These are phyloP conservation scores for Solanum chiquidenum DNA, from an alignment of 257 asterid species.

Conservation along the genomic window DNA sequence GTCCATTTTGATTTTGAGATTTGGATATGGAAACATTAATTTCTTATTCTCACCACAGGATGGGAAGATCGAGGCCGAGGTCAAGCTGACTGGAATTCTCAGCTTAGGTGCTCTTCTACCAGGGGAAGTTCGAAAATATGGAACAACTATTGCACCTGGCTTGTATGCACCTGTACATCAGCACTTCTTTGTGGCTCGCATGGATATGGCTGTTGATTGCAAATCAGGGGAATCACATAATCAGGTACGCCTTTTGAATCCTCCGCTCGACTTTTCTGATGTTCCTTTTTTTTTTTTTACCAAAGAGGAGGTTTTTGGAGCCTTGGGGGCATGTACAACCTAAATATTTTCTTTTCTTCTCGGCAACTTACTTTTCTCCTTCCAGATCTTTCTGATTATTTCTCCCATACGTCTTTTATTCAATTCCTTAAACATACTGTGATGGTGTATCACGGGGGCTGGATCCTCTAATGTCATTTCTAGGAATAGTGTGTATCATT, in stretches of 20 bases:
- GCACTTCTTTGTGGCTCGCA: slow-evolving; percentile 26
- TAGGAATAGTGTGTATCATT: neutral
- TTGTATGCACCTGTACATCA: slow-evolving; percentile 28
- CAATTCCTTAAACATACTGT: neutral
- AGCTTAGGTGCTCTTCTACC: slow-evolving; percentile 35
- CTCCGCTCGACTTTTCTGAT: neutral
- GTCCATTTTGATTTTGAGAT: neutral
- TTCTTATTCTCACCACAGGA: slow-evolving; percentile 4
- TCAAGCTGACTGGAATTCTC: slow-evolving; percentile 22
- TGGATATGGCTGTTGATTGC: slow-evolving; percentile 31
- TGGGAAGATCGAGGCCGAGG: slow-evolving; percentile 25
- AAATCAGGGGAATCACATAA: slow-evolving; percentile 24
- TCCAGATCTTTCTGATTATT: neutral
- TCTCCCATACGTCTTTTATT: neutral
- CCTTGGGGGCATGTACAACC: neutral
- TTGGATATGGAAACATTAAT: neutral
- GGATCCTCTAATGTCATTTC: neutral
- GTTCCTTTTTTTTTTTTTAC: neutral
- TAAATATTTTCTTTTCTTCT: neutral
- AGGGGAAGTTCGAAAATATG: slow-evolving; percentile 28
- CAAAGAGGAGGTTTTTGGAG: neutral
- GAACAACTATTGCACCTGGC: slow-evolving; percentile 26
- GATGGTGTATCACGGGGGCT: neutral
- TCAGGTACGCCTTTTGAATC: slow-evolving; percentile 1
- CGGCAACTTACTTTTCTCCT: neutral